Evolutionary conservation across 371 early-diverging fungal species (phyloP), one percentile per base, ranked within the genome.

Genomic region (Haplosporangium sp.): DNA sequence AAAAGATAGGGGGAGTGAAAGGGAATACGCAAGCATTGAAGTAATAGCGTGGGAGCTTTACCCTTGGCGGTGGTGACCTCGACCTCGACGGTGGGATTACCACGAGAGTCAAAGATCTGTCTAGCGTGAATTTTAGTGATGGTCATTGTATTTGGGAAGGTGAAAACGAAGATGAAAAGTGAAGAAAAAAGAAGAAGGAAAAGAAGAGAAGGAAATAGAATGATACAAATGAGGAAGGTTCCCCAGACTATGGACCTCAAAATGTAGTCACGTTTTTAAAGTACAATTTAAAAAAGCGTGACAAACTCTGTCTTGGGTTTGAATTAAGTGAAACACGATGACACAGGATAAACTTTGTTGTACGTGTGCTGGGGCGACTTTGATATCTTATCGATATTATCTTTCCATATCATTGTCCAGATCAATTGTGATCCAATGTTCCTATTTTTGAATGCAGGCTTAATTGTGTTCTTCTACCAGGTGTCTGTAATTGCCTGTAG

Each of bases 1-100:
- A 1, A 42, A 59, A 48, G 42, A 2, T 10, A 40, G 59, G 13
- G 38, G 47, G 47, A n/a, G 20, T 27, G 8, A 57, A 6, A 39
- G 53, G 37, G 38, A 52, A 64, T 17, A 63, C 13, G 48, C 27
- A 8, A 11, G 6, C 44, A 42, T 42, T 42, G 6, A 11, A 42
- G 44, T 0, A 50, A 4, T 4, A 50, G 15, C 50, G 50, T n/a
- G 45, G 45, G 45, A 45, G n/a, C n/a, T 50, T 50, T 67, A 37
- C 19, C 56, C 47, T 67, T 56, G 34, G 56, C 85, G 84, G 98
- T 98, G 81, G 94, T 93, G 77, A 99, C 89, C 72, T 99, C 99
- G 45, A 99, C 98, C 89, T 99, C 99, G 66, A 99, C 95, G 68
- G 99, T 99, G 64, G 99, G 99, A 91, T 96, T 96, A 69, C 99